Percentiles rank a stretch among this genome's conserved stretches.
phyloP scores from a whole-genome alignment of 345 rosid species.

The Eucalyptus regnans region DNA sequence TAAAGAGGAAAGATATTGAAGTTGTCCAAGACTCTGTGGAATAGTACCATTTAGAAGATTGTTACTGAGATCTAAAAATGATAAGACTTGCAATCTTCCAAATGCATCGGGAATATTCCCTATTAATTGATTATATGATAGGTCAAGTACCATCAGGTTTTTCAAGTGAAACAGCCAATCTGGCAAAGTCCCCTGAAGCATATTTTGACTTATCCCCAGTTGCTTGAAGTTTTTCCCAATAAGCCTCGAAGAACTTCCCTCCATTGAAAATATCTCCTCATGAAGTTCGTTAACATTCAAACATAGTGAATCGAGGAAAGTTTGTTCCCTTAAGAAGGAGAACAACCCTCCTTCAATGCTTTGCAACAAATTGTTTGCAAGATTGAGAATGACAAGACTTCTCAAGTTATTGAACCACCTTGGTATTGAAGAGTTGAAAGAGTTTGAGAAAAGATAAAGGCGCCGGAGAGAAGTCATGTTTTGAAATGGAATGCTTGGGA shows the following conservation, averaged over 20 bases:
- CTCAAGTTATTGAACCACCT: background rate
- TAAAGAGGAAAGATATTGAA: background rate
- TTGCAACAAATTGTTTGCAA: background rate
- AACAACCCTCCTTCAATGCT: background rate
- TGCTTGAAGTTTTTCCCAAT: rapidly evolving
- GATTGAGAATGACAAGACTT: background rate
- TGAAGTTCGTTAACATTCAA: rapidly evolving
- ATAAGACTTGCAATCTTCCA: background rate
- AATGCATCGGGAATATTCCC: background rate
- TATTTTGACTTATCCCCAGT: rapidly evolving
- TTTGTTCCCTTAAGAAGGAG: background rate
- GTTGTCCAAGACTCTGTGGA: background rate
- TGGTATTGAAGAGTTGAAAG: background rate
- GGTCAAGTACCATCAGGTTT: background rate
- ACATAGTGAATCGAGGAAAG: rapidly evolving
- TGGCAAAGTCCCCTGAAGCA: background rate
- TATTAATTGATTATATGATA: background rate
- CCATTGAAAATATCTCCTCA: background rate
- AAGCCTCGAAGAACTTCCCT: background rate
- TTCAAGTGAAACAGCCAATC: background rate
- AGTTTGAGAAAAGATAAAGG: background rate
- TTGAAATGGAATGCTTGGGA: background rate
- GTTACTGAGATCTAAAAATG: background rate
- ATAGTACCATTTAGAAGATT: background rate
- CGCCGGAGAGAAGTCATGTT: background rate